These are phyloP conservation scores for Pterocarpus santalinus DNA, from an alignment of 306 rosid genomes.

Conservation along the genomic window DNA sequence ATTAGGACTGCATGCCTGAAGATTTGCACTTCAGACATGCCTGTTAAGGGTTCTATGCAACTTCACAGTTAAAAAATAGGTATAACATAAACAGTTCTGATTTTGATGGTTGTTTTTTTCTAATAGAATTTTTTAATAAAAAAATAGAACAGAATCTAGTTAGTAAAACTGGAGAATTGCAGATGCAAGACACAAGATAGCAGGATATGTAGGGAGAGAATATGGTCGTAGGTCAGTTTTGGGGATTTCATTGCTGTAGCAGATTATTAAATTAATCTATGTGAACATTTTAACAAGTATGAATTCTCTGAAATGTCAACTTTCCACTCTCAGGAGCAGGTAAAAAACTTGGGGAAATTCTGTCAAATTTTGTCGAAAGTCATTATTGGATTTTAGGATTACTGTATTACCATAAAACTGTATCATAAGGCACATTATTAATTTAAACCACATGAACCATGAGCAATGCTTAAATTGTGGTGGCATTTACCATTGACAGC, in stretches of 20 bases:
- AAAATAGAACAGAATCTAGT: conserved; percentile 24
- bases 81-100: neutral
- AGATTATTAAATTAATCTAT: conserved; percentile 18
- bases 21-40: conserved; percentile 35
- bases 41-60: conserved; percentile 2
- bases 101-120: conserved; percentile 20
- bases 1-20: conserved; percentile 11
- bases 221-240: conserved; percentile 9
- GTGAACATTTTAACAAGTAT: conserved; percentile 34
- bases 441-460: neutral
- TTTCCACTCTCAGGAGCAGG: conserved; percentile 13
- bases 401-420: conserved; percentile 4
- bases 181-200: conserved; percentile 16
- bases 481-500: neutral
- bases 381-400: conserved; percentile 12
- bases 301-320: conserved; percentile 34
- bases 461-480: conserved; percentile 2
- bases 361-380: neutral
- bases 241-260: neutral
- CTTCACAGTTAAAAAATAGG: neutral
- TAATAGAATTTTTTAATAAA: neutral
- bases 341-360: neutral
- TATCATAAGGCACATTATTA: neutral
- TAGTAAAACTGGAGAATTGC: conserved; percentile 10
- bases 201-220: conserved; percentile 18